Evolutionary conservation across 371 early-diverging fungal genomes (phyloP).

Genomic region (Mucor indicus): DNA sequence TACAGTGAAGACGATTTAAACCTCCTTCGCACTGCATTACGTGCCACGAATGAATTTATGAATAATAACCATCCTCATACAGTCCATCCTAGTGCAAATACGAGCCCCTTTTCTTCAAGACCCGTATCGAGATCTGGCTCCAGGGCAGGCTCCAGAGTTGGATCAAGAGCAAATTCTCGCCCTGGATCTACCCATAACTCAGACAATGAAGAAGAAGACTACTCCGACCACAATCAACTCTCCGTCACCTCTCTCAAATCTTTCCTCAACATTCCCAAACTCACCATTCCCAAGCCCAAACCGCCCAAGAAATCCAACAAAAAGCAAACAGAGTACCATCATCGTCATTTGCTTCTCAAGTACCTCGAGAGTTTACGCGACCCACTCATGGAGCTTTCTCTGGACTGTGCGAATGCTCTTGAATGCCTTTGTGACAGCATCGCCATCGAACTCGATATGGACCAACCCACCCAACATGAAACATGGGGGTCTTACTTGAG

Average conservation of each 20-base stretch:
- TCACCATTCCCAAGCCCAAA: conserved; percentile 17
- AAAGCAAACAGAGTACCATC: conserved; percentile 50
- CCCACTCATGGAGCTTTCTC: conserved; percentile 50
- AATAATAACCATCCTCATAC: conserved; percentile 6
- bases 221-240: conserved; percentile 29
- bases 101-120: conserved; percentile 2
- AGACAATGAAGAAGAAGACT: conserved; percentile 26
- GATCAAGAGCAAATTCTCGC: no score
- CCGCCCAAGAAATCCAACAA: conserved; percentile 41
- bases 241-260: conserved; percentile 39
- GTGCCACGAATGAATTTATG: conserved; percentile 23
- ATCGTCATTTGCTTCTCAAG: conserved; percentile 51
- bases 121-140: conserved; percentile 2
- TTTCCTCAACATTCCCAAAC: conserved; percentile 17
- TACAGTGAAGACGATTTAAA: conserved; percentile 30
- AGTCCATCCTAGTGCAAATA: conserved; percentile 2
- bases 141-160: no score
- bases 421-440: conserved; percentile 47
- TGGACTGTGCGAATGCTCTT: conserved; percentile 46
- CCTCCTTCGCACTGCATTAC: conserved; percentile 24
- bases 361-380: conserved; percentile 55
- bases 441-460: conserved; percentile 43
- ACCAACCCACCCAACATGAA: no score
- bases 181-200: conserved; percentile 11
- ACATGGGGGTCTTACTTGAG: conserved; percentile 35